A percentile compares a stretch with the other conserved stretches of the same genome.
Conservation (phyloP, 2,329 filamentous ascomycete species). For the Teratosphaeria gauchensis region DNA sequence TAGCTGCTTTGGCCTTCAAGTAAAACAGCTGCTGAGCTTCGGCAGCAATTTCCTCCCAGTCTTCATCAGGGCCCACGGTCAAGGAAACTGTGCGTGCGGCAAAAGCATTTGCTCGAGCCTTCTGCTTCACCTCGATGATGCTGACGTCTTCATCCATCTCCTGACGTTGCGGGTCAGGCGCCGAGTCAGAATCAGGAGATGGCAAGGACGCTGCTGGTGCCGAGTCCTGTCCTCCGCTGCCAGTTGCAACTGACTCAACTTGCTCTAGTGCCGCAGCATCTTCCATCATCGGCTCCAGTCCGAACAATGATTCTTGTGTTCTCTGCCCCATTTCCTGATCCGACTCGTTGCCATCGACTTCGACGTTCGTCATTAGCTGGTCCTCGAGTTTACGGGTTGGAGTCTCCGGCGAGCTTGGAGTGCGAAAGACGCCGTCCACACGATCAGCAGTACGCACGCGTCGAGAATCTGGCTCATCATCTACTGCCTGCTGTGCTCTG, state of each 20-base stretch:
- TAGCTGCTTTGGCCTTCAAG: not conserved
- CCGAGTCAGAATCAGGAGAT: not conserved
- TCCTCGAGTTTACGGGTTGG: not conserved
- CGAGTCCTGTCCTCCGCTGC: not conserved
- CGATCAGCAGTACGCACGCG: not conserved
- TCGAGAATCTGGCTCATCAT: not conserved
- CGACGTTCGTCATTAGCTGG: not conserved
- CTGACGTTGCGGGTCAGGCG: not conserved
- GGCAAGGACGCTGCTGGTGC: not conserved
- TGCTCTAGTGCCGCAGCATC: not conserved
- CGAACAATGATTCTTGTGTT: not conserved
- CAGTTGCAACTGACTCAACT: not conserved
- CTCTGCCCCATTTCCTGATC: not conserved
- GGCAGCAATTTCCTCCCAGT: constrained; percentile 4
- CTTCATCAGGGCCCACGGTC: not conserved
- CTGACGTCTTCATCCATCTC: not conserved
- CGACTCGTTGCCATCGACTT: not conserved
- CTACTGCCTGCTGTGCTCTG: not conserved
- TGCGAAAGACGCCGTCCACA: not conserved
- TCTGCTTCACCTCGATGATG: not conserved
- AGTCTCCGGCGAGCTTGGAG: not conserved
- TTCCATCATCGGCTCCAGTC: not conserved
- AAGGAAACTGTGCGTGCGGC: not conserved
- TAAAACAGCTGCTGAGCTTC: not conserved
- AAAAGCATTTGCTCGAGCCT: not conserved